Evolutionary conservation across 2,329 filamentous ascomycete species (phyloP).

Genomic region (Penicillium nordicum): DNA sequence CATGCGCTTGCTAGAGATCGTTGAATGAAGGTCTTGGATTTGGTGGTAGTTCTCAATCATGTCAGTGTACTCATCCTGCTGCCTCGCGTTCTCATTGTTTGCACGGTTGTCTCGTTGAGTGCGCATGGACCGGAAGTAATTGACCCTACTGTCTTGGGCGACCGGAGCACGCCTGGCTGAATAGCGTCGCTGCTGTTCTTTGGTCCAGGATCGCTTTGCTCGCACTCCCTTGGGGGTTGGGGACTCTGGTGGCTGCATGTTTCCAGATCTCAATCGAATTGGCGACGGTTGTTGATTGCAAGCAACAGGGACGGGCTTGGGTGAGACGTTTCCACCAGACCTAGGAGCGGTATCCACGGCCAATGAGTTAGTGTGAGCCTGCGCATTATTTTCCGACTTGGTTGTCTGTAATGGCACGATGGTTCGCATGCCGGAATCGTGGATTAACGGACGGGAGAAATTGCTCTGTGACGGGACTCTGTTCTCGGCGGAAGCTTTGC

Average conservation of each 20-base stretch:
- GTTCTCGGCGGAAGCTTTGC: neutral
- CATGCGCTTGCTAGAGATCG: conserved; percentile 37
- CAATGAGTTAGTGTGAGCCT: neutral
- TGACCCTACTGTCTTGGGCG: conserved; percentile 20
- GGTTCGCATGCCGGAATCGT: conserved; percentile 30
- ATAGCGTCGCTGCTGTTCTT: conserved; percentile 24
- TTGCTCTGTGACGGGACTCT: conserved; percentile 26
- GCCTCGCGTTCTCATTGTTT: conserved; percentile 33
- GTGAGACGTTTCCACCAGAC: neutral
- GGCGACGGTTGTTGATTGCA: conserved; percentile 16
- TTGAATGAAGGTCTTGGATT: conserved; percentile 22
- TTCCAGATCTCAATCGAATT: conserved; percentile 24
- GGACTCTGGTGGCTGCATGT: conserved; percentile 26
- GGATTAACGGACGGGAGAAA: conserved; percentile 38
- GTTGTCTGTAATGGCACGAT: conserved; percentile 15
- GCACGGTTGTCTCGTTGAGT: conserved; percentile 17
- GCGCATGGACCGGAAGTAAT: conserved; percentile 30
- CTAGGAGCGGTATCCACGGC: neutral
- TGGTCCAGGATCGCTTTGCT: conserved; percentile 18
- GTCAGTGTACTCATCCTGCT: conserved; percentile 15
- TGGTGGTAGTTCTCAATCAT: conserved; percentile 19
- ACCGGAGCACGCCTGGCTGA: conserved; percentile 21
- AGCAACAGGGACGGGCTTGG: neutral
- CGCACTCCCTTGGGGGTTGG: conserved; percentile 29
- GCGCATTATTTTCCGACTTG: conserved; percentile 1